Base-by-base conservation (phyloP, 805 yeast species). In the Wickerhamomyces bovis region DNA sequence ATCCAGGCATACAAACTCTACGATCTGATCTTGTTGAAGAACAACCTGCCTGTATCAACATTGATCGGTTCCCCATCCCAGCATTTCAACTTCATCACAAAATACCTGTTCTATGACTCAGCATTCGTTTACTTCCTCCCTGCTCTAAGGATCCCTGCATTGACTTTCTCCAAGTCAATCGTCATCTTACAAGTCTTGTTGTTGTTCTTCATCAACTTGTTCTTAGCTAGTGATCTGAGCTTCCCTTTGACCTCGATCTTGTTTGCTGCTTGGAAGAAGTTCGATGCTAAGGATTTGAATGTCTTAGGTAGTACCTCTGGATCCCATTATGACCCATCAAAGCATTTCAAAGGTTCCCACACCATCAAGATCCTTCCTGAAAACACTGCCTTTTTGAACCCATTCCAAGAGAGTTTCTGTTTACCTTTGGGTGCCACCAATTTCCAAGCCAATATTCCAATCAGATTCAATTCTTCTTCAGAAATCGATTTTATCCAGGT, bases 331-430 rank as follows among this genome's bases (percentile, higher is more conserved):
- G 69, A 43, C 45, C 55, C 42, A 1, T 46, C 56, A 22, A 53
- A 51, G 40, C 95, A 89, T 63, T 85, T 90, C 62, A 84, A 79
- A 57, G 99, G 99, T 39, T 81, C 80, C 39, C 86, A 87, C 58
- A 85, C 90, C 1, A 83, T 94, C 51, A 85, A 90, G 58, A 85
- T 86, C 51, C 69, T 94, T 31, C 98, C 99, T 0, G 97, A 92
- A 65, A 85, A 95, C 39, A 83, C 95, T 0, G 96, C 95, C 5
- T 71, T 74, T 57, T 67, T 94, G 55, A 89, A 90, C 53, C 97
- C 97, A 3, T 77, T 80, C 55, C 77, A 73, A 43, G 80, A 77
- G 25, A 71, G 78, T 5, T 76, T 75, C 50, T 94, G 99, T 67
- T 53, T 85, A 39, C 76, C 77, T 16, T 45, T 55, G 44, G 62